phyloP scores from a whole-genome alignment of 352 stramenopile genomes.

The Elongisporangium anandrum region DNA sequence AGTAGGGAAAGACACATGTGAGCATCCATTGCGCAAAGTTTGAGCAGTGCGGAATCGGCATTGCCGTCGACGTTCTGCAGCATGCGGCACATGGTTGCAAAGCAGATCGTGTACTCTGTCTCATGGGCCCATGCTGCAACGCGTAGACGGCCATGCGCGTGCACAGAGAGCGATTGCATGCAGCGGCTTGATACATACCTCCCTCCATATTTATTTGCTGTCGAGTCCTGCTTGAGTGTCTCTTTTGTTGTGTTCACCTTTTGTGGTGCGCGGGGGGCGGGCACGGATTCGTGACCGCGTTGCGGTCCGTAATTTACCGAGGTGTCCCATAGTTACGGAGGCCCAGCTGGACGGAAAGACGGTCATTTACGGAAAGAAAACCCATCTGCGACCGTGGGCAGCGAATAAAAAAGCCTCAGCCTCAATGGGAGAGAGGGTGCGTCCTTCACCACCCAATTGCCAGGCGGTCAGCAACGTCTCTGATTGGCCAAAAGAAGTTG shows the following conservation, averaged over 20 bases:
- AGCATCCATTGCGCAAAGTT: slow-evolving; percentile 4
- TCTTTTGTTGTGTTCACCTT: slow-evolving; percentile 5
- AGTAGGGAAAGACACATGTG: neutral
- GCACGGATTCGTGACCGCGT: neutral
- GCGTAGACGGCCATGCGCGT: neutral
- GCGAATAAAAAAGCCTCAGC: neutral
- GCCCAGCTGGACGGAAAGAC: neutral
- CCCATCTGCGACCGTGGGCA: neutral
- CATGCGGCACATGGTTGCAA: neutral
- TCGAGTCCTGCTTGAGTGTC: slow-evolving; percentile 11
- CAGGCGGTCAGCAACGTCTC: neutral
- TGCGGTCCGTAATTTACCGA: neutral
- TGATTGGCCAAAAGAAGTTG: slow-evolving; percentile 7
- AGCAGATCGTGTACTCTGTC: neutral
- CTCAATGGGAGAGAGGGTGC: neutral
- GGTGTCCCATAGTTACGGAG: neutral
- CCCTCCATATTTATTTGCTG: slow-evolving; percentile 21
- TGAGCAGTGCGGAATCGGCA: neutral
- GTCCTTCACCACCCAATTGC: slow-evolving; percentile 12
- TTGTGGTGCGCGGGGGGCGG: neutral
- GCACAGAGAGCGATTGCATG: neutral
- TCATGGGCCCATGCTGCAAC: neutral
- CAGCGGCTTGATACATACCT: slow-evolving; percentile 14
- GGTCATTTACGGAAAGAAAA: neutral
- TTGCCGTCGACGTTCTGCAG: neutral